phyloP scores from a whole-genome alignment of 768 basidiomycete genomes.

The Peribolospora baueri region DNA sequence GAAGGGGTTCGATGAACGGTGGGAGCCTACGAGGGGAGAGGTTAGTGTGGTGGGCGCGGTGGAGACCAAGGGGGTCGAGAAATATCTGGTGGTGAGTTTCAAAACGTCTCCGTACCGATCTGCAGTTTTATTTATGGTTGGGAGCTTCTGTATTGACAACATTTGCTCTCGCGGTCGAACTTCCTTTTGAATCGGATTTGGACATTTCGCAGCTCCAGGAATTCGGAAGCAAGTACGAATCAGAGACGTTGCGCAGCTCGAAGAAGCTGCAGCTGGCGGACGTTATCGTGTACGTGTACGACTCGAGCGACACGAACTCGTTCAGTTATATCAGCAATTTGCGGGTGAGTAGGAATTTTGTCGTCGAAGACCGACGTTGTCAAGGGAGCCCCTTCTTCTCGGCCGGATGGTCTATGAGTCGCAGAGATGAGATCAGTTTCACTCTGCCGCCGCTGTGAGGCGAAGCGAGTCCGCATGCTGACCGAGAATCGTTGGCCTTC shows the following conservation, averaged over 20 bases:
- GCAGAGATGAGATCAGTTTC: not conserved
- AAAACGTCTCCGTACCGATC: not conserved
- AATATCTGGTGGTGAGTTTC: conserved; percentile 70
- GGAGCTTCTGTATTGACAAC: not conserved
- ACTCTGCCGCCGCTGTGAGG: not conserved
- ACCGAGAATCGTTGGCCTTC: conserved; percentile 1
- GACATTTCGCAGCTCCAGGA: conserved; percentile 51
- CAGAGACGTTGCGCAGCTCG: conserved; percentile 60
- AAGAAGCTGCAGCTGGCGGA: conserved; percentile 84
- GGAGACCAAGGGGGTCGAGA: conserved; percentile 80
- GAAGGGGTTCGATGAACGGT: conserved; percentile 43
- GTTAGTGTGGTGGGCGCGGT: conserved; percentile 85
- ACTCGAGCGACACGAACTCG: conserved; percentile 95
- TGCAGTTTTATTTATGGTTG: not conserved
- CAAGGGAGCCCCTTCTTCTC: not conserved
- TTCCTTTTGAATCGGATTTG: not conserved
- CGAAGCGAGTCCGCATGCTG: no score
- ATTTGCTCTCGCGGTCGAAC: not conserved
- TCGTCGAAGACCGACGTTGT: not conserved
- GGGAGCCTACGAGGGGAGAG: conserved; percentile 73
- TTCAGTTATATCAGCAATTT: conserved; percentile 96
- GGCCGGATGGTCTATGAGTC: not conserved
- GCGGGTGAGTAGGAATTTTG: conserved; percentile 33
- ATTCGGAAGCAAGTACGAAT: conserved; percentile 85
- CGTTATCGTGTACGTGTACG: conserved; percentile 84